Evolutionary conservation across 495 filamentous ascomycete genomes (phyloP).

Genomic region (Penicillium arizonense): DNA sequence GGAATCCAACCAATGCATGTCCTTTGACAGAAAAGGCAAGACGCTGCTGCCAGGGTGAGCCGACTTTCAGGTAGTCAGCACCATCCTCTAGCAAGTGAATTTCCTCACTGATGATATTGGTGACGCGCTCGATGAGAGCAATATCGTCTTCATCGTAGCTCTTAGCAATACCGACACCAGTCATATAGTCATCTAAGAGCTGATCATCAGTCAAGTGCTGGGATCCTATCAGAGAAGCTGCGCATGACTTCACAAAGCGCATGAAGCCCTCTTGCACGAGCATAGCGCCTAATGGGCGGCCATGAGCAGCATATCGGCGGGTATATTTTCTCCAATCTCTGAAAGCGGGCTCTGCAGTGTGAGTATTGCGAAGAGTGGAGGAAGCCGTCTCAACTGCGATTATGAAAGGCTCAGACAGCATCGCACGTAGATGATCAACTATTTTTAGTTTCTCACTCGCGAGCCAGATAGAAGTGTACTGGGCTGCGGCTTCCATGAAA

Average conservation of each 20-base stretch:
- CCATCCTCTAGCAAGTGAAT: conserved; percentile 85
- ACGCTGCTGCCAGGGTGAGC: conserved; percentile 82
- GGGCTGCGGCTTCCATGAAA: conserved; percentile 77
- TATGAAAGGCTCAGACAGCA: conserved; percentile 80
- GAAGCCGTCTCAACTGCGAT: conserved; percentile 82
- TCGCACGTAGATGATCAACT: conserved; percentile 62
- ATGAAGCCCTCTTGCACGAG: conserved; percentile 83
- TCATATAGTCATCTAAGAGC: conserved; percentile 75
- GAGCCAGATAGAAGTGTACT: conserved; percentile 76
- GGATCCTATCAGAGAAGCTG: conserved; percentile 64
- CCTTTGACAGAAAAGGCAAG: conserved; percentile 85
- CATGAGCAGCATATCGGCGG: conserved; percentile 75
- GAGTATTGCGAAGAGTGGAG: conserved; percentile 74
- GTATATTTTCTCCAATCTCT: conserved; percentile 79
- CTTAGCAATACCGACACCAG: conserved; percentile 45
- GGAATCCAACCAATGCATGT: conserved; percentile 73
- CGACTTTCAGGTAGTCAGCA: conserved; percentile 81
- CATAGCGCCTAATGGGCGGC: conserved; percentile 88
- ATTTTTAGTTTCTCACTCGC: conserved; percentile 66
- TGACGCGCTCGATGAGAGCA: conserved; percentile 62
- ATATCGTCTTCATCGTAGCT: conserved; percentile 41
- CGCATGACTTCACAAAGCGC: conserved; percentile 74
- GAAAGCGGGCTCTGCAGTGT: conserved; percentile 45
- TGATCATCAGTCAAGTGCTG: conserved; percentile 58
- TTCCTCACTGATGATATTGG: conserved; percentile 73